Conservation (phyloP, 1,284 basidiomycete species). For the Coniferiporia sulphurascens region DNA sequence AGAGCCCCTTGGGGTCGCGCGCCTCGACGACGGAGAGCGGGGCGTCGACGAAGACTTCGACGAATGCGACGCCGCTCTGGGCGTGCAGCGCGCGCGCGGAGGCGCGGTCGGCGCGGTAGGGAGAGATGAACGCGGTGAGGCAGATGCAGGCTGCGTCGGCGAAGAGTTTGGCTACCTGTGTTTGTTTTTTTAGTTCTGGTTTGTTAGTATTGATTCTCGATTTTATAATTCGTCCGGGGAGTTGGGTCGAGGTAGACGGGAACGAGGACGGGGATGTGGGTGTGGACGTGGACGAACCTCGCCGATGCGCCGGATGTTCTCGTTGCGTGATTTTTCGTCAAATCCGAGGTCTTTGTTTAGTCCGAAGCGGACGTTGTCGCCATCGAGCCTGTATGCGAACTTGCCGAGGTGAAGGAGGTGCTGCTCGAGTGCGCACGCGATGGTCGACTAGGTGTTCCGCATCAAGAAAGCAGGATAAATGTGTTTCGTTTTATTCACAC, state of each 20-base stretch:
- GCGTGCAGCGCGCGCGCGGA: constrained; percentile 83
- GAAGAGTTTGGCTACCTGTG: constrained; percentile 90
- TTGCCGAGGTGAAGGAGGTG: constrained; percentile 85
- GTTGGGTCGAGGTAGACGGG: no score
- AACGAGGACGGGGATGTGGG: neutral
- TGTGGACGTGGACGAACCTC: constrained; percentile 54
- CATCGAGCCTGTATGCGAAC: constrained; percentile 90
- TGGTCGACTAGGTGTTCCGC: constrained; percentile 63
- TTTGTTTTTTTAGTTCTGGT: no score
- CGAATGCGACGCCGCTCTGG: constrained; percentile 69
- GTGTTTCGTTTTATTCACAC: no score
- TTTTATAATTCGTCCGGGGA: no score
- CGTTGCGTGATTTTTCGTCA: constrained; percentile 89
- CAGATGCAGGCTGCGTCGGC: constrained; percentile 83
- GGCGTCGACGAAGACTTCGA: constrained; percentile 96
- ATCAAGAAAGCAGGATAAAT: neutral
- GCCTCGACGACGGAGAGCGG: constrained; percentile 85
- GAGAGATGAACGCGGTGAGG: constrained; percentile 97
- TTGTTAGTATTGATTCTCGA: no score
- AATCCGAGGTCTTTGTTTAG: constrained; percentile 99
- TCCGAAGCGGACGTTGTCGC: constrained; percentile 96
- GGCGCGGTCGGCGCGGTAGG: constrained; percentile 87
- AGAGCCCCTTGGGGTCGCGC: constrained; percentile 96
- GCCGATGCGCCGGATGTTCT: constrained; percentile 97
- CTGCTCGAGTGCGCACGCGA: constrained; percentile 96